Conservation (phyloP, 2,329 filamentous ascomycete species). For the Davidsoniella australis region DNA sequence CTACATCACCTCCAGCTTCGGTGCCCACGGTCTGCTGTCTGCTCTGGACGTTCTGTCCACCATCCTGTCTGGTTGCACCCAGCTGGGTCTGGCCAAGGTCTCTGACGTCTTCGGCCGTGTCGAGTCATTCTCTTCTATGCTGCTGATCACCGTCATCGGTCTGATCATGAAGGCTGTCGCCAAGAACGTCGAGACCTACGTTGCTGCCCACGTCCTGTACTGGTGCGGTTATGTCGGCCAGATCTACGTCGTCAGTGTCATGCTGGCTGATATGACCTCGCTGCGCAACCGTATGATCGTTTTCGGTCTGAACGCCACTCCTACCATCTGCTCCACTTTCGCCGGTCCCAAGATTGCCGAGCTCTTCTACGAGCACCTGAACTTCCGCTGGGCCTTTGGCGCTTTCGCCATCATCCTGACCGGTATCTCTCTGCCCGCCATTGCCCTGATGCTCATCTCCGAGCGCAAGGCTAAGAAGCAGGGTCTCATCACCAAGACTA, state of each 20-base stretch:
- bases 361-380: constrained; percentile 22
- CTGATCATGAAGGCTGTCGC: constrained; percentile 48
- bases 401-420: constrained; percentile 46
- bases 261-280: constrained; percentile 27
- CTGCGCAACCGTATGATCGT: constrained; percentile 27
- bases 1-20: constrained; percentile 50
- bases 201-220: constrained; percentile 46
- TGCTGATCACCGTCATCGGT: constrained; percentile 30
- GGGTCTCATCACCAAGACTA: constrained; percentile 27
- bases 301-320: constrained; percentile 26
- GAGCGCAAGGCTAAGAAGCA: constrained; percentile 31
- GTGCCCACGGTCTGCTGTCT: constrained; percentile 46
- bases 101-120: constrained; percentile 32
- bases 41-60: constrained; percentile 45
- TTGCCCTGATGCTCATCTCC: constrained; percentile 20
- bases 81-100: constrained; percentile 29
- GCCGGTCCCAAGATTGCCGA: constrained; percentile 25
- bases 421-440: constrained; percentile 25
- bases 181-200: constrained; percentile 38
- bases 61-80: constrained; percentile 23
- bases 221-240: constrained; percentile 36
- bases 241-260: constrained; percentile 24
- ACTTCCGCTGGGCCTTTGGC: constrained; percentile 37
- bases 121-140: constrained; percentile 27
- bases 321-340: constrained; percentile 28